Base-by-base conservation (phyloP, 176 grass and related monocot species). In the Avena insularis region DNA sequence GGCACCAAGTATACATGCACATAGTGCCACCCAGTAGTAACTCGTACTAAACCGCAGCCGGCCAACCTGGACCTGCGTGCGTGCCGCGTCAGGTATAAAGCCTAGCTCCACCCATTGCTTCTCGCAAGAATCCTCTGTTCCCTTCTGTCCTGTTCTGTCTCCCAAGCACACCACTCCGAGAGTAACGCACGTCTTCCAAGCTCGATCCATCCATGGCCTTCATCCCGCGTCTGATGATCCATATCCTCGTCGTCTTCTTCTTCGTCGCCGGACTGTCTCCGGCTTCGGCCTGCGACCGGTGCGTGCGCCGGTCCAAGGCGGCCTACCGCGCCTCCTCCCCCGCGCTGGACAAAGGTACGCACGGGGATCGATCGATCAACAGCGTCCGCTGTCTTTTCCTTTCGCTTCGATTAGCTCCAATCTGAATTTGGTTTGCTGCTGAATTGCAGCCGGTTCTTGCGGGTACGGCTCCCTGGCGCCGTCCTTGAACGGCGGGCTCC, bases 381-480 rank as follows among this genome's bases (percentile, higher is more conserved):
- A 43, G 57, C 77, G 6, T 38, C 67, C n/a, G 2, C 45, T 1
- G 12, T 1, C 17, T 17, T 17, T 12, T 14, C 51, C 16, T 31
- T 46, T 40, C 50, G 1, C 9, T 20, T 72, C 7, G 3, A 43
- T 71, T 45, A 3, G 10, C 10, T 65, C 4, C 7, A 13, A 4
- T 38, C 31, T 51, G 40, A 8, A 50, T 68, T 36, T 0, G 10
- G 19, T 25, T 12, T 17, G 38, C 36, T 38, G 36, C 4, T 40
- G 38, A 40, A 40, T 40, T 40, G 38, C 84, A 97, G 93, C 80
- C 75, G 93, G 91, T 15, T 90, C 89, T 56, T 97, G 93, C 89
- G 93, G 95, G 69, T 93, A 95, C 85, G 93, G 89, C 33, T 68
- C 91, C 79, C 25, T 91, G 49, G 89, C 91, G 16, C 79, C 87